Conservation (phyloP, 1,139 yeast species). For the Sugiyamaella grinbergsii region DNA sequence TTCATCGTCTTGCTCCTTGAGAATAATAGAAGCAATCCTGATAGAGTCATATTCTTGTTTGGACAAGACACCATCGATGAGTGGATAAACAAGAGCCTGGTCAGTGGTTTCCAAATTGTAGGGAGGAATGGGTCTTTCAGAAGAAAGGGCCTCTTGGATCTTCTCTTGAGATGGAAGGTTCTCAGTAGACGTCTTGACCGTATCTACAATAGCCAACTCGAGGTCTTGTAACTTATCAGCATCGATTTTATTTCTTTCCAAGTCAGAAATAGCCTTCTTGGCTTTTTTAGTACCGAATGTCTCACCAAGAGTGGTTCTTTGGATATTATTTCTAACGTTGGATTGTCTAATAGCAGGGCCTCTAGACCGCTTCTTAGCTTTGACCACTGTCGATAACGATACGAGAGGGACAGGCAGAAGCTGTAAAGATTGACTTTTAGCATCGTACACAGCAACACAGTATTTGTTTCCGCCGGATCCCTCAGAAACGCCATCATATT, state of each 20-base stretch:
- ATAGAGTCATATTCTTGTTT: slow-evolving; percentile 63
- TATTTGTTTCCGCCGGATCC: slow-evolving; percentile 49
- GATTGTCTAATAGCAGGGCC: slow-evolving; percentile 59
- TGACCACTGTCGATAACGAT: slow-evolving; percentile 52
- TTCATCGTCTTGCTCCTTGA: slow-evolving; percentile 53
- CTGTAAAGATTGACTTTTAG: slow-evolving; percentile 58
- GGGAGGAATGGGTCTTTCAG: slow-evolving; percentile 81
- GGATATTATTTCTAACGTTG: slow-evolving; percentile 49
- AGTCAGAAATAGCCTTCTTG: slow-evolving; percentile 80
- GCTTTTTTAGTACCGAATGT: slow-evolving; percentile 98
- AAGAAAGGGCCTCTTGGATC: slow-evolving; percentile 54
- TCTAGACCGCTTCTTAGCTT: slow-evolving; percentile 45
- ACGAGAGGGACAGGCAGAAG: slow-evolving; percentile 62
- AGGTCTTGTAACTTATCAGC: slow-evolving; percentile 73
- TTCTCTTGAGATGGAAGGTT: slow-evolving; percentile 71
- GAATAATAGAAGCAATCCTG: slow-evolving; percentile 56
- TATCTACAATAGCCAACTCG: slow-evolving; percentile 80
- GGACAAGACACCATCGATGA: slow-evolving; percentile 65
- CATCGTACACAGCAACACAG: slow-evolving; percentile 71
- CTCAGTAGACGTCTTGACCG: slow-evolving; percentile 69
- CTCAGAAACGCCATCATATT: slow-evolving; percentile 62
- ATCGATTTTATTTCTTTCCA: slow-evolving; percentile 83
- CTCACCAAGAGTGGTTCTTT: slow-evolving; percentile 85
- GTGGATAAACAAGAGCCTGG: slow-evolving; percentile 80
- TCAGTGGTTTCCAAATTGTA: slow-evolving; percentile 74